phyloP scores from a whole-genome alignment of 2,329 filamentous ascomycete species.

The Rutstroemia sp. region DNA sequence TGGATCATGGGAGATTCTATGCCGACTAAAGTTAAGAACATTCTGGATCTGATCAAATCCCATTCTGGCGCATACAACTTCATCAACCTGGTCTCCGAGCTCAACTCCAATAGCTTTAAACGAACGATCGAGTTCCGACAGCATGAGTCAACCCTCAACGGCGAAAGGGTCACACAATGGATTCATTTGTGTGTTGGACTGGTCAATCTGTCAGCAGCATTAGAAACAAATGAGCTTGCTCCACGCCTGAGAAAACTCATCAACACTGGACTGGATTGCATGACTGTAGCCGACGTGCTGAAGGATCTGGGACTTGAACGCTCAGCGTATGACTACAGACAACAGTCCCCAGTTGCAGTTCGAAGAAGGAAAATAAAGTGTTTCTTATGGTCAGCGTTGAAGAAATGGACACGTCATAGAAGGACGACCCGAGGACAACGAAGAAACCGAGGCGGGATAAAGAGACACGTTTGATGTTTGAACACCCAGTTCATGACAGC shows the following conservation, averaged over 20 bases:
- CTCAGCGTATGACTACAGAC: not conserved
- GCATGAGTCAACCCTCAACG: slow-evolving; percentile 18
- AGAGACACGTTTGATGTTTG: no score
- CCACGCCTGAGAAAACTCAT: not conserved
- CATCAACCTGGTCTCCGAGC: not conserved
- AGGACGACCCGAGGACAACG: no score
- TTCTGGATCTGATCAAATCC: not conserved
- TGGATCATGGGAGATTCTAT: not conserved
- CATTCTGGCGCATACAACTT: slow-evolving; percentile 3
- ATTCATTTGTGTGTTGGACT: slow-evolving; percentile 13
- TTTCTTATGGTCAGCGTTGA: no score
- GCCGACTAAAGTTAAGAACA: not conserved
- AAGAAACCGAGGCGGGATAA: no score
- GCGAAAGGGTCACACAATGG: slow-evolving; percentile 14
- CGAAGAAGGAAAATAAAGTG: no score
- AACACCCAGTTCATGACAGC: no score
- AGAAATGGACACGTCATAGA: no score
- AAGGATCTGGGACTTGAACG: not conserved
- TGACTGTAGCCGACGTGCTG: not conserved
- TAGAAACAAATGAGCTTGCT: not conserved
- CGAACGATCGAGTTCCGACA: slow-evolving; percentile 24
- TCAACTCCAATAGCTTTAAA: not conserved
- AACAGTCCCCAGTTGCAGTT: not conserved
- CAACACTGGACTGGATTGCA: not conserved
- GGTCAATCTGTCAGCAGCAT: not conserved